Evolutionary conservation across 2,329 filamentous ascomycete species (phyloP).

Genomic region (Sphaerulina populicola): DNA sequence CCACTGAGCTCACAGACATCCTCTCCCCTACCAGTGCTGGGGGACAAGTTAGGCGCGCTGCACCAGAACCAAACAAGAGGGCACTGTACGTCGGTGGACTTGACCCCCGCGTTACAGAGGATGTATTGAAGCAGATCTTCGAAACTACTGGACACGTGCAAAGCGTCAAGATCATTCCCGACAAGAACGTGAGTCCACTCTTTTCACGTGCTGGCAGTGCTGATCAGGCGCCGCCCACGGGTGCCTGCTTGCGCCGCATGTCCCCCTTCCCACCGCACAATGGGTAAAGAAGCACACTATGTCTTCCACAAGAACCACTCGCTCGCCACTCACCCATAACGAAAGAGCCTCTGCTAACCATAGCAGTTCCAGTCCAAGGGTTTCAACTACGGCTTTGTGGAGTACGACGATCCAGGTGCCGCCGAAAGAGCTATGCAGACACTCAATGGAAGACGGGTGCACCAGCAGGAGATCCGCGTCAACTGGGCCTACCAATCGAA

Average conservation of each 20-base stretch:
- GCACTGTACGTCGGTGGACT: constrained; percentile 92
- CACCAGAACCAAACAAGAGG: constrained; percentile 96
- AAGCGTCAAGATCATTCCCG: constrained; percentile 98
- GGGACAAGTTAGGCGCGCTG: constrained; percentile 76
- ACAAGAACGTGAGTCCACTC: constrained; percentile 80
- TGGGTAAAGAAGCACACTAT: background rate
- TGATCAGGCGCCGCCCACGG: constrained; percentile 9
- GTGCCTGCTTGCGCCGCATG: constrained; percentile 10
- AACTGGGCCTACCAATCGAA: constrained; percentile 99
- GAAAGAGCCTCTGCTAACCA: constrained; percentile 9
- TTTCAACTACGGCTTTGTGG: constrained; percentile 97
- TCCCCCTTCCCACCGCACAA: constrained; percentile 13
- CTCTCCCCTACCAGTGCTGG: constrained; percentile 79
- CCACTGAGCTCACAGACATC: constrained; percentile 77
- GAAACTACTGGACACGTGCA: constrained; percentile 97
- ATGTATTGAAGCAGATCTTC: constrained; percentile 61
- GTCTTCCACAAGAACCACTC: background rate
- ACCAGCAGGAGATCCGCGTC: constrained; percentile 96
- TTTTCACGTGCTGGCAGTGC: constrained; percentile 9
- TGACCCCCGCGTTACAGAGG: constrained; percentile 58
- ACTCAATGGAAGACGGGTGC: constrained; percentile 86
- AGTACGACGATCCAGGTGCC: constrained; percentile 94
- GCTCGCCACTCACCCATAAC: background rate
- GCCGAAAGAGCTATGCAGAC: constrained; percentile 97
- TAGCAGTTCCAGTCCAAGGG: constrained; percentile 67